Percentiles rank a stretch among this genome's conserved stretches.
These are phyloP conservation scores for Phoma herbarum DNA, from an alignment of 2,329 filamentous ascomycete genomes.

Conservation along the genomic window DNA sequence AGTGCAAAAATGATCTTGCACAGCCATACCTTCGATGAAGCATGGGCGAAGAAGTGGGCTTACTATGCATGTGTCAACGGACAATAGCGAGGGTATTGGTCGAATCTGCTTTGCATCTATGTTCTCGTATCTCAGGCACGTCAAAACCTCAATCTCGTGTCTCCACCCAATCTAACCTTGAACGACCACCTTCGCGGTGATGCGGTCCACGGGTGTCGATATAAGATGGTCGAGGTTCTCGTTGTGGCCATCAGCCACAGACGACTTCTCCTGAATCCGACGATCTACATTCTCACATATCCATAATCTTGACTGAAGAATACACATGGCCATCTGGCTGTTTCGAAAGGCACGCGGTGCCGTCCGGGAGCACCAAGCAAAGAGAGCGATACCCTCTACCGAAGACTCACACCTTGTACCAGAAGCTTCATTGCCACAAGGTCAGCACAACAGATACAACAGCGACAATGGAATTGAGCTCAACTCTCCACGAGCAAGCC, in stretches of 20 bases:
- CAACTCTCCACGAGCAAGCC: slow-evolving; percentile 6
- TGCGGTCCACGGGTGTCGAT: slow-evolving; percentile 1
- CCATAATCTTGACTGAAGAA: not conserved
- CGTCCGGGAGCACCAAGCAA: slow-evolving; percentile 31
- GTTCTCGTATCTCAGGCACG: not conserved
- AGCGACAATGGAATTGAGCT: slow-evolving; percentile 9
- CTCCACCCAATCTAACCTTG: slow-evolving; percentile 6
- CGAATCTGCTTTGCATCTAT: not conserved
- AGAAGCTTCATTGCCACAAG: slow-evolving; percentile 21
- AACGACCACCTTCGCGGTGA: slow-evolving; percentile 4
- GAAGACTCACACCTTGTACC: slow-evolving; percentile 39
- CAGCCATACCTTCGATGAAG: slow-evolving; percentile 7
- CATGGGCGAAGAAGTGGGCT: not conserved
- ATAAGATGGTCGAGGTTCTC: slow-evolving; percentile 1
- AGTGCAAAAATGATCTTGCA: slow-evolving; percentile 3
- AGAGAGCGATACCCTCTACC: slow-evolving; percentile 31
- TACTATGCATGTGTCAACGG: not conserved
- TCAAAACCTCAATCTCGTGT: not conserved
- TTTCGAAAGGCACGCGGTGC: slow-evolving; percentile 41
- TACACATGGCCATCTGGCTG: slow-evolving; percentile 25
- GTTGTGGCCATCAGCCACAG: not conserved
- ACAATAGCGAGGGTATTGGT: not conserved
- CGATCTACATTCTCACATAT: not conserved
- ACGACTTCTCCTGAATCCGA: not conserved
- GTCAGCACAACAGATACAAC: not conserved